phyloP scores from a whole-genome alignment of 140 eudicot species.

The Cichorium intybus region DNA sequence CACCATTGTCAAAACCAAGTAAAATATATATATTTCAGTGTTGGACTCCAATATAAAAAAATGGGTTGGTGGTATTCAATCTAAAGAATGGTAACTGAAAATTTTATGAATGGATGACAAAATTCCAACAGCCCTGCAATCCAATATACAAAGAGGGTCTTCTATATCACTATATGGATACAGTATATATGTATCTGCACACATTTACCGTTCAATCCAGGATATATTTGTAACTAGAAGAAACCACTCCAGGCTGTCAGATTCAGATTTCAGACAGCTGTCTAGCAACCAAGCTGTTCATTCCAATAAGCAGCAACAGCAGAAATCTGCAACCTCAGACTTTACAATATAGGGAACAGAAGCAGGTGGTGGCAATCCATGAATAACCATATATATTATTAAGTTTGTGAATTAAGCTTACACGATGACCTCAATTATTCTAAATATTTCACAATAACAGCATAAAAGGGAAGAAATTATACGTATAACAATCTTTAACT shows the following conservation, averaged over 20 bases:
- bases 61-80: conserved; percentile 6
- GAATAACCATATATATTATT: conserved; percentile 1
- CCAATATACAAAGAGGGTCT: conserved; percentile 23
- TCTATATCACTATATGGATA: conserved; percentile 24
- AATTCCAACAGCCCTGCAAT: conserved; percentile 39
- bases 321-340: conserved; percentile 43
- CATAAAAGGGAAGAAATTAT: background rate
- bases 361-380: conserved; percentile 25
- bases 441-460: background rate
- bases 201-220: conserved; percentile 30
- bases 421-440: conserved; percentile 4
- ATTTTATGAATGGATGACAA: background rate
- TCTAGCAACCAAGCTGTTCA: conserved; percentile 24
- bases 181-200: conserved; percentile 19
- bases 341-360: conserved; percentile 36
- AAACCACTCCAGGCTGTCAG: conserved; percentile 16
- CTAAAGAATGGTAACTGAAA: conserved; percentile 16
- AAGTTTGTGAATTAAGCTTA: conserved; percentile 6
- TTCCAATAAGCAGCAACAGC: conserved; percentile 34
- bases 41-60: background rate
- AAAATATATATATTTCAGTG: background rate
- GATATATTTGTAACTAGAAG: conserved; percentile 20
- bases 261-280: conserved; percentile 10
- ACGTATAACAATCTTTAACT: conserved; percentile 4
- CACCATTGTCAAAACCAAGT: conserved; percentile 19